phyloP scores from a whole-genome alignment of 1,284 basidiomycete species.

The Puccinia brachypodii region DNA sequence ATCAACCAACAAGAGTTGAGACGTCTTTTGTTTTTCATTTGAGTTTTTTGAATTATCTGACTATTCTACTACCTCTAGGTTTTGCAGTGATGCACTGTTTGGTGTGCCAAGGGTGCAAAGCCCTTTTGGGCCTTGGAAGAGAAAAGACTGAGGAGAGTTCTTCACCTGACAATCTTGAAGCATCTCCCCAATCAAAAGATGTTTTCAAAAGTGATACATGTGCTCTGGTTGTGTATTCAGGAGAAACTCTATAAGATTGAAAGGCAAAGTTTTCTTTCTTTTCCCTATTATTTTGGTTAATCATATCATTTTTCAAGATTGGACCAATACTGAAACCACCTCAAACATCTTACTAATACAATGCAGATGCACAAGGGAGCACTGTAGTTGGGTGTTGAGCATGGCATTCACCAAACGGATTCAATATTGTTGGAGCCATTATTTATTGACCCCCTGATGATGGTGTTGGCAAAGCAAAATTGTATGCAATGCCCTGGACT shows the following conservation, averaged over 20 bases:
- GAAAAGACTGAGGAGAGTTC: neutral
- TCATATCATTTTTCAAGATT: no score
- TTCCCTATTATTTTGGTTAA: no score
- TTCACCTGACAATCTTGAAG: neutral
- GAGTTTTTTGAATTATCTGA: neutral
- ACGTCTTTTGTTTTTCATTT: no score
- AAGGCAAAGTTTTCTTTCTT: no score
- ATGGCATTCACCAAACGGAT: neutral
- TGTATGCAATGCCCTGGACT: neutral
- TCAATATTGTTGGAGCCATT: neutral
- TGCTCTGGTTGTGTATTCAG: no score
- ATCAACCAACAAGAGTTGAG: neutral
- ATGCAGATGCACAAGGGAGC: neutral
- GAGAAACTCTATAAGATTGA: no score
- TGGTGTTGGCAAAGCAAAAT: neutral
- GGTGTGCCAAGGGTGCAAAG: neutral
- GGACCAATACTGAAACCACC: no score
- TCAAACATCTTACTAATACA: neutral
- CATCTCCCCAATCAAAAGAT: neutral
- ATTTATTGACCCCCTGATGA: neutral
- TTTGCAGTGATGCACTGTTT: neutral
- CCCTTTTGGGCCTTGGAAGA: neutral
- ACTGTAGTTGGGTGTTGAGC: neutral
- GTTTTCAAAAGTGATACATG: no score
- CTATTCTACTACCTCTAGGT: neutral